Base-by-base conservation (phyloP, 805 yeast species). In the Candida sphagnicola region DNA sequence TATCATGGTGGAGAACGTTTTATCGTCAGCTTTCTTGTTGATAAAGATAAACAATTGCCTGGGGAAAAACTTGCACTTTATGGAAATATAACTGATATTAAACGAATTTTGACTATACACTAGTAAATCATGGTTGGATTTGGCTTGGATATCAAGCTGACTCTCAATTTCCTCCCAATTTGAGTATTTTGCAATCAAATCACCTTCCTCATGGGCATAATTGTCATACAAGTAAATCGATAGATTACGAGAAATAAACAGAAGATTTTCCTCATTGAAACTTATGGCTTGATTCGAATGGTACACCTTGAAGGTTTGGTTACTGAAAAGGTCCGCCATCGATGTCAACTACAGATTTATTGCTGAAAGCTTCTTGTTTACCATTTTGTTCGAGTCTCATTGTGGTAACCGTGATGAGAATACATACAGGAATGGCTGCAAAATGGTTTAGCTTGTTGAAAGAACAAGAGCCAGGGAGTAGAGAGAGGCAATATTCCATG, bases 301-400 rank as follows among this genome's bases (percentile, higher is more conserved):
- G 32, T 40, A 48, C 11, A 49, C 19, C 31, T 47, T 47, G 37
- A 48, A 53, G 3, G 50, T 45, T 30, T 52, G 55, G 26, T 46
- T 47, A 14, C 48, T 13, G 26, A 50, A 38, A 14, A 48, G 21
- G 8, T 31, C 39, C 13, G 38, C n/a, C 35, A 44, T 34, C n/a
- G 23, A 31, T 31, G 18, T 13, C n/a, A 26, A 12, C 6, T 6
- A 10, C 6, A 21, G 10, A n/a, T n/a, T n/a, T n/a, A n/a, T n/a
- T n/a, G n/a, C n/a, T 10, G 24, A 21, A 21, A 21, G 6, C 6
- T 21, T 6, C 10, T 21, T 21, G 24, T 21, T 21, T 21, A 21
- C 24, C 24, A 21, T n/a, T n/a, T n/a, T n/a, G n/a, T n/a, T n/a
- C n/a, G n/a, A n/a, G n/a, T n/a, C n/a, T n/a, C n/a, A n/a, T n/a